These are phyloP conservation scores for Mycena chlorophos DNA, from an alignment of 768 basidiomycete species.

Conservation along the genomic window DNA sequence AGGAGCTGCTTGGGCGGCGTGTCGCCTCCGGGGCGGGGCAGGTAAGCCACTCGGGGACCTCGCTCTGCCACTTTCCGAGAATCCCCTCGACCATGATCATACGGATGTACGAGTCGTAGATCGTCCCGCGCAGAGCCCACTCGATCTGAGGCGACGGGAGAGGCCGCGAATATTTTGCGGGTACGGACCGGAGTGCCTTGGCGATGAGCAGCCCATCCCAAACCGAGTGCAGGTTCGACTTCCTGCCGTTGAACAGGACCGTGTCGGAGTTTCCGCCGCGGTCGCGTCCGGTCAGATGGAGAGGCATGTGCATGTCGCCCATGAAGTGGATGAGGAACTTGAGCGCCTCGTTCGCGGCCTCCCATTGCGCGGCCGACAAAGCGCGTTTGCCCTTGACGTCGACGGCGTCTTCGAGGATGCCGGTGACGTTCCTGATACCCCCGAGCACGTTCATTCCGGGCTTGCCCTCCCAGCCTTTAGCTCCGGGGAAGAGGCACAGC, in stretches of 20 bases:
- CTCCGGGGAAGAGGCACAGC: constrained; percentile 75
- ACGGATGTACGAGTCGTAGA: constrained; percentile 87
- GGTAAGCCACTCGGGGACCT: constrained; percentile 61
- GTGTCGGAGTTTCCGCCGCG: constrained; percentile 84
- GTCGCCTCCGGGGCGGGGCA: constrained; percentile 50
- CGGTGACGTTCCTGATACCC: constrained; percentile 76
- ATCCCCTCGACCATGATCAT: constrained; percentile 87
- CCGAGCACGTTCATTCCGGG: constrained; percentile 66
- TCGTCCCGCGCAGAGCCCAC: constrained; percentile 65
- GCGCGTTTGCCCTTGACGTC: constrained; percentile 18
- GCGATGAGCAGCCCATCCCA: constrained; percentile 88
- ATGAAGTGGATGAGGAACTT: constrained; percentile 93
- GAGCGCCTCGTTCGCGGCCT: constrained; percentile 71
- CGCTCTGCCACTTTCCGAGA: constrained; percentile 62
- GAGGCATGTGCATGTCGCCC: constrained; percentile 91
- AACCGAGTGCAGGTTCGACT: constrained; percentile 80
- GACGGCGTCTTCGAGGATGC: constrained; percentile 46
- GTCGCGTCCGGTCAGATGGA: constrained; percentile 87
- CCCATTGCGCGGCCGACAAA: constrained; percentile 26
- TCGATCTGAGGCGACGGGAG: constrained; percentile 72
- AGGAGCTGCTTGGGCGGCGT: constrained; percentile 2
- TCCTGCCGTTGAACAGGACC: constrained; percentile 70
- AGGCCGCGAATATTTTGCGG: constrained; percentile 73
- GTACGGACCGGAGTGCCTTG: constrained; percentile 72
- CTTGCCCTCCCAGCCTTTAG: constrained; percentile 67